Base-by-base conservation (phyloP, 108 stramenopile genomes). In the Cyclotella atomus region DNA sequence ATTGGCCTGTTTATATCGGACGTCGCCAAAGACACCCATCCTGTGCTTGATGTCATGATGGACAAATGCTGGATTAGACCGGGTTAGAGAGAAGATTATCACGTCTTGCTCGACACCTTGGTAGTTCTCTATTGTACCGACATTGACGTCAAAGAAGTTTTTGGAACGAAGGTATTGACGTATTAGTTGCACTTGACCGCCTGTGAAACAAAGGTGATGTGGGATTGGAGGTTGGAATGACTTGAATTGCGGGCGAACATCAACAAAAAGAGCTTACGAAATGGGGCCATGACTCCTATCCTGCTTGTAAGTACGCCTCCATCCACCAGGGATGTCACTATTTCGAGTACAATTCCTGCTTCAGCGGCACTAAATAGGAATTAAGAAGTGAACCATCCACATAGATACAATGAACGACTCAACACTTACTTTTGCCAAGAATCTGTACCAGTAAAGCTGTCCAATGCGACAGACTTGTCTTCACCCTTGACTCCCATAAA, bases 201-300 rank as follows among this genome's bases (percentile, higher is more conserved):
- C 62, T 64, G 25, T 55, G 5, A 20, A 60, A 20, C 5, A 30
- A n/a, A n/a, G n/a, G n/a, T n/a, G n/a, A n/a, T n/a, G n/a, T n/a
- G n/a, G n/a, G n/a, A n/a, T n/a, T n/a, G n/a, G n/a, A n/a, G n/a
- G n/a, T n/a, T n/a, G n/a, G n/a, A n/a, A n/a, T n/a, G n/a, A n/a
- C n/a, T n/a, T n/a, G n/a, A n/a, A n/a, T n/a, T n/a, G n/a, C n/a
- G n/a, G n/a, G n/a, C n/a, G 16, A 28, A 56, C 23, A 21, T 12
- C 4, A 21, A 36, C 14, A 7, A n/a, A n/a, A 34, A 2, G 45
- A 4, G 46, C 62, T 64, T 33, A 64, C 91, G 85, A 68, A 87
- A 92, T 15, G 91, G 87, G 20, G 82, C 68, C 88, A 89, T 88
- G 16, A 87, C 85, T 21, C 91, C 91, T 52, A 92, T 92, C 3